These are phyloP conservation scores for Aaosphaeria pasadenensis DNA, from an alignment of 2,329 filamentous ascomycete species.

Conservation along the genomic window DNA sequence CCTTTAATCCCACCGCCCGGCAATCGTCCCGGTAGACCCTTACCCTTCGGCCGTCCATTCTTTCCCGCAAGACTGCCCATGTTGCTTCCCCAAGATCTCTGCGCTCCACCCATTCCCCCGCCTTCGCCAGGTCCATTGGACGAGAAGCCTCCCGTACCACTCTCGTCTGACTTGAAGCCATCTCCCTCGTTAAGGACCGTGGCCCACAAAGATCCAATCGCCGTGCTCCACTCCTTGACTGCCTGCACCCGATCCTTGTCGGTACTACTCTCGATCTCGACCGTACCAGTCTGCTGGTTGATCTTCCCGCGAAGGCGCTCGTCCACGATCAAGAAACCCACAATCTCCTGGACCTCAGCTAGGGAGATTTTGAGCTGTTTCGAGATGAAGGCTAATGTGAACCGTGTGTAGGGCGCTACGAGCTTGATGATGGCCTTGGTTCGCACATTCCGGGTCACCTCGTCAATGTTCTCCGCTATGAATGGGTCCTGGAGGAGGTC, in stretches of 20 bases:
- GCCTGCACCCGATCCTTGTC: slow-evolving; percentile 73
- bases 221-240: slow-evolving; percentile 68
- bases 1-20: slow-evolving; percentile 36
- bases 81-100: slow-evolving; percentile 15
- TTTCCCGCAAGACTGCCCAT: slow-evolving; percentile 17
- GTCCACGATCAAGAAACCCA: slow-evolving; percentile 92
- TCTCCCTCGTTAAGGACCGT: slow-evolving; percentile 77
- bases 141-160: slow-evolving; percentile 32
- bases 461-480: slow-evolving; percentile 98
- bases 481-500: slow-evolving; percentile 90
- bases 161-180: slow-evolving; percentile 58
- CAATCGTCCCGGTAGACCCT: slow-evolving; percentile 33
- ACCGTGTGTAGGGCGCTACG: slow-evolving; percentile 90
- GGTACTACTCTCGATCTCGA: slow-evolving; percentile 72
- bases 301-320: slow-evolving; percentile 84
- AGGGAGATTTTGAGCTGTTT: slow-evolving; percentile 82
- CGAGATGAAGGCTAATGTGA: slow-evolving; percentile 84
- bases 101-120: slow-evolving; percentile 10
- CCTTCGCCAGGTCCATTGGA: slow-evolving; percentile 23
- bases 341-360: slow-evolving; percentile 86
- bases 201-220: slow-evolving; percentile 66
- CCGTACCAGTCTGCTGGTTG: slow-evolving; percentile 79
- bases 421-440: slow-evolving; percentile 93
- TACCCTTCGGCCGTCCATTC: slow-evolving; percentile 34
- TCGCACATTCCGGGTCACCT: slow-evolving; percentile 96